Conservation (phyloP, 306 rosid species). For the Astragalus membranaceus region DNA sequence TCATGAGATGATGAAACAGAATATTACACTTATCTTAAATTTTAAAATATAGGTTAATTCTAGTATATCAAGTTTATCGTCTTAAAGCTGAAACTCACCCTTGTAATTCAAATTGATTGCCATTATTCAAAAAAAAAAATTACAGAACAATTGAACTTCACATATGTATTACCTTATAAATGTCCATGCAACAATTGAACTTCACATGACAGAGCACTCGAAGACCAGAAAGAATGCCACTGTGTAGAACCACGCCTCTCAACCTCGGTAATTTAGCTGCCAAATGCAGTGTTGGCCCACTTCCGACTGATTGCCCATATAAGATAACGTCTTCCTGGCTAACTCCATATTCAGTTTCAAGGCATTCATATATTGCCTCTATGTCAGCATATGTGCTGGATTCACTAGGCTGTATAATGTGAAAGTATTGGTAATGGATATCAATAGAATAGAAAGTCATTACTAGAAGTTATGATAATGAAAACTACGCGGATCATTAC, state of each 20-base stretch:
- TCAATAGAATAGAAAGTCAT: too few relatives aligned
- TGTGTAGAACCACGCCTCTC: conserved; percentile 88
- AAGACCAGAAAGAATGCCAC: conserved; percentile 95
- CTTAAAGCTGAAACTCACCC: not conserved
- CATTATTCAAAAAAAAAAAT: not conserved
- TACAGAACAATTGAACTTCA: too few relatives aligned
- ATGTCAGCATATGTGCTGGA: conserved; percentile 90
- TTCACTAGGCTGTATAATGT: conserved; percentile 83
- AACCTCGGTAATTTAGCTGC: conserved; percentile 90
- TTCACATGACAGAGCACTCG: conserved; percentile 91
- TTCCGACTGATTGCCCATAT: conserved; percentile 97
- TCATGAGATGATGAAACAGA: conserved; percentile 12
- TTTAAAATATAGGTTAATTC: not conserved
- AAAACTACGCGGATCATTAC: too few relatives aligned
- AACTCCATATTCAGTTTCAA: conserved; percentile 82
- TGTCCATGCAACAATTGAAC: conserved; percentile 83
- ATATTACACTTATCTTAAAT: not conserved
- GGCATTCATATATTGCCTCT: conserved; percentile 94
- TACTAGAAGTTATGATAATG: too few relatives aligned
- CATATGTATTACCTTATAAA: conserved; percentile 63
- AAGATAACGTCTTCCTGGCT: conserved; percentile 92
- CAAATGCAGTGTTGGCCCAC: conserved; percentile 95
- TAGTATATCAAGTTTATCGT: not conserved
- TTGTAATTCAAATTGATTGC: not conserved
- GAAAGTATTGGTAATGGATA: not conserved